A percentile compares a stretch with the other conserved stretches of the same genome.
phyloP scores from a whole-genome alignment of 78 protist species.

The Cavenderia fasciculata region DNA sequence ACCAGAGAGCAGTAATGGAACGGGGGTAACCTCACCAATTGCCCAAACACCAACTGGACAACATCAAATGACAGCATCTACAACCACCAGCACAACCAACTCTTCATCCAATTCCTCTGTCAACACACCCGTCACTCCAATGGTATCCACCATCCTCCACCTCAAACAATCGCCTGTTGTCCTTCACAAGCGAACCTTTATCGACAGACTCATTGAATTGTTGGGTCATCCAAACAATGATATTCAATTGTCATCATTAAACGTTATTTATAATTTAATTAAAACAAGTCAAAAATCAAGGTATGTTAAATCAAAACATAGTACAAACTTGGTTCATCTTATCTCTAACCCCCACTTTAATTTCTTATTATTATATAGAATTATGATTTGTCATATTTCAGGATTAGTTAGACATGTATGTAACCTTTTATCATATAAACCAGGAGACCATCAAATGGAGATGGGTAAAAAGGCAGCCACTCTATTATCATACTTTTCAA shows the following conservation, averaged over 20 bases:
- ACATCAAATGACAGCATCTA: neutral
- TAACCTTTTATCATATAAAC: conserved; percentile 32
- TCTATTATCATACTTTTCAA: conserved; percentile 28
- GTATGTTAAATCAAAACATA: neutral
- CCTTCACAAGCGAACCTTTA: conserved; percentile 1
- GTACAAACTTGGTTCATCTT: no score
- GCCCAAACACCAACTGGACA: neutral
- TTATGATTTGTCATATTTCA: conserved; percentile 43
- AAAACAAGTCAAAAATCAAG: conserved; percentile 52
- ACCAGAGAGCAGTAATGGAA: no score
- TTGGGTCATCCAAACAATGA: conserved; percentile 24
- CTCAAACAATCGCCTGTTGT: neutral
- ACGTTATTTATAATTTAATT: conserved; percentile 2
- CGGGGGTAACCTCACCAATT: no score
- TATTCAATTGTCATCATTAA: conserved; percentile 24
- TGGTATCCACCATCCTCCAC: no score
- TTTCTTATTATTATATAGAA: neutral
- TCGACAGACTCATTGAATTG: conserved; percentile 37
- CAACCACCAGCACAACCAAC: neutral
- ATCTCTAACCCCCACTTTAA: neutral
- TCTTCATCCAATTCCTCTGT: neutral
- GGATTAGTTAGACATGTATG: conserved; percentile 44
- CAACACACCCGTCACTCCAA: neutral
- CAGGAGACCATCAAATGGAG: conserved; percentile 32
- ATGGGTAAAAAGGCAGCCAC: conserved; percentile 38